Conservation (phyloP, 306 rosid genomes). For the Psophocarpus tetragonolobus region DNA sequence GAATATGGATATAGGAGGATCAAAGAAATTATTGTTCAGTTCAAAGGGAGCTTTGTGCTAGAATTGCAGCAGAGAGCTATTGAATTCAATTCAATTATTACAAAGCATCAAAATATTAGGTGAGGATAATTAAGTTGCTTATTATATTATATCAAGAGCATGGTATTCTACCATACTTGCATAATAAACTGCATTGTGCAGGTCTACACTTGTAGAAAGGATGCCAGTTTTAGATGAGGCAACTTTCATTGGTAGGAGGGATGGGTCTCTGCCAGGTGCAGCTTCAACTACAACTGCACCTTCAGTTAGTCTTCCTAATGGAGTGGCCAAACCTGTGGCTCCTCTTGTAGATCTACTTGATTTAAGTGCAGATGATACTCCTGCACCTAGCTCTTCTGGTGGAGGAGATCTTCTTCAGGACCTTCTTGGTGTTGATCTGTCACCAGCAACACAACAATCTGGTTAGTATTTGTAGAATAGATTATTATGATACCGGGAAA, state of each 20-base stretch:
- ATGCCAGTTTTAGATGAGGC: conserved; percentile 98
- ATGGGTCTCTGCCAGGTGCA: conserved; percentile 61
- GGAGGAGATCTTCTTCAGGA: conserved; percentile 86
- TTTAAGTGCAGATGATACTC: conserved; percentile 75
- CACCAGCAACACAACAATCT: conserved; percentile 54
- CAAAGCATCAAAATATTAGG: conserved; percentile 88
- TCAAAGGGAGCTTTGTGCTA: conserved; percentile 87
- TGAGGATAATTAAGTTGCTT: conserved; percentile 33
- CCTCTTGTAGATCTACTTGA: conserved; percentile 94
- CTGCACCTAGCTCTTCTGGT: conserved; percentile 80
- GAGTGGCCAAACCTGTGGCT: conserved; percentile 66
- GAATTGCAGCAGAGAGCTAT: conserved; percentile 99
- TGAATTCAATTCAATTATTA: conserved; percentile 75
- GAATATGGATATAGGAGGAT: conserved; percentile 68
- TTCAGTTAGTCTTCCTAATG: conserved; percentile 78
- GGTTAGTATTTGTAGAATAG: conserved; percentile 57
- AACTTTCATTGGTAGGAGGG: conserved; percentile 72
- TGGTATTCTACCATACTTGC: conserved; percentile 5
- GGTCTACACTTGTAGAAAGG: conserved; percentile 86
- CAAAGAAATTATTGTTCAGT: conserved; percentile 66
- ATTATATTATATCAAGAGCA: conserved; percentile 10
- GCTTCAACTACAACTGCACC: conserved; percentile 58
- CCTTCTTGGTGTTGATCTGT: conserved; percentile 85
- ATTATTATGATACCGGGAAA: not conserved
- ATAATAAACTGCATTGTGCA: conserved; percentile 38